A percentile compares a stretch with the other conserved stretches of the same genome.
Evolutionary conservation across 2,329 filamentous ascomycete species (phyloP).

Genomic region (Chrysosporium keratinophilum): DNA sequence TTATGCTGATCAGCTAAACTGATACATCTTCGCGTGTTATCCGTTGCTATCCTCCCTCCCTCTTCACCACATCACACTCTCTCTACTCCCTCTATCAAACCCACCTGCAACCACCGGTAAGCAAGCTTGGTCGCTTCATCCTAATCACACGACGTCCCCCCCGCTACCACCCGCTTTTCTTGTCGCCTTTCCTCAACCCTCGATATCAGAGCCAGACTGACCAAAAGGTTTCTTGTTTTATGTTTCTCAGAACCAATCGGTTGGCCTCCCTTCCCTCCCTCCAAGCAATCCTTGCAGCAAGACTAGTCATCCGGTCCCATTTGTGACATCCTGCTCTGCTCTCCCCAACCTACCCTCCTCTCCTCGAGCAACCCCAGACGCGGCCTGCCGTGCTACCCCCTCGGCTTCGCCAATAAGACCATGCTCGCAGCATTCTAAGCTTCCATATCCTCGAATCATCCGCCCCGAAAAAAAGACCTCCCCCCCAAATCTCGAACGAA

Average conservation of each 20-base stretch:
- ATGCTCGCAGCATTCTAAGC: background rate
- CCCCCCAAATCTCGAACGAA: background rate
- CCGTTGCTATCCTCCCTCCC: constrained; percentile 2
- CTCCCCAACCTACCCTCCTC: background rate
- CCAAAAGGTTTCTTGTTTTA: background rate
- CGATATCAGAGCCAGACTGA: background rate
- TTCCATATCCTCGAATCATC: background rate
- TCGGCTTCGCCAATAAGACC: constrained; percentile 3
- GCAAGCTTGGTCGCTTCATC: background rate
- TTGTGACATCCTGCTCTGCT: background rate
- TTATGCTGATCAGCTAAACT: background rate
- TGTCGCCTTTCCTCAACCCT: background rate
- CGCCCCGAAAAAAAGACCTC: background rate
- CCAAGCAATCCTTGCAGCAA: background rate
- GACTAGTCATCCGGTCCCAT: constrained; percentile 6
- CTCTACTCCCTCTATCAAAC: background rate
- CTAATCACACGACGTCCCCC: constrained; percentile 1
- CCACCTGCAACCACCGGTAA: background rate
- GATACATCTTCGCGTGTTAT: background rate
- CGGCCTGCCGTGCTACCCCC: background rate
- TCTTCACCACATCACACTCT: background rate
- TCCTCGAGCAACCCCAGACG: background rate
- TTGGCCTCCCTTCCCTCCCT: background rate
- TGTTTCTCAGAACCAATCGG: constrained; percentile 4
- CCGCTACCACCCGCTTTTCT: background rate